These are phyloP conservation scores for Pseudotsuga menziesii DNA, from an alignment of 75 land plant species.

Conservation along the genomic window DNA sequence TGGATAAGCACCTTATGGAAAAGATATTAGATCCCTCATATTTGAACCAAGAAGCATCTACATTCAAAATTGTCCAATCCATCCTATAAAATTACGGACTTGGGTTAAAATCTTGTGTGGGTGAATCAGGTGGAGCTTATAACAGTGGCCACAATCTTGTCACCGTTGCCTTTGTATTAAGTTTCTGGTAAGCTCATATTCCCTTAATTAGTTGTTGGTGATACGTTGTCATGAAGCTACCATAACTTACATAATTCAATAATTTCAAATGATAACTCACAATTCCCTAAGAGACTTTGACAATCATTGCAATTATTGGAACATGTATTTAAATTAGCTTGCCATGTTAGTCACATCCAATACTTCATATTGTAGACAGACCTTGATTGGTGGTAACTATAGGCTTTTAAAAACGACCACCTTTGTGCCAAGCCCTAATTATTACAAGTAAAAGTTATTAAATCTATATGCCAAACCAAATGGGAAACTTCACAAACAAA, in stretches of 20 bases:
- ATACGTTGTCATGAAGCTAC: no score
- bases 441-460: conserved; percentile 60
- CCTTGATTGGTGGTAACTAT: conserved; percentile 78
- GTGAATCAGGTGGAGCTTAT: conserved; percentile 91
- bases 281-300: no score
- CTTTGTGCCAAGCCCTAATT: conserved; percentile 83
- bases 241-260: no score
- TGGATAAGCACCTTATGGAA: conserved; percentile 38
- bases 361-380: conserved; percentile 67
- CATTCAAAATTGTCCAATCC: conserved; percentile 22
- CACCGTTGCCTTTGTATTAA: conserved; percentile 61
- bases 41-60: conserved; percentile 32
- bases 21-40: conserved; percentile 61
- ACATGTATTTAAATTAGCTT: conserved; percentile 82
- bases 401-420: conserved; percentile 64
- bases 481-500: no score
- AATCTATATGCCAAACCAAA: no score
- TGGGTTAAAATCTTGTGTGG: conserved; percentile 71
- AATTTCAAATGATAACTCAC: no score
- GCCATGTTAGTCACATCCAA: conserved; percentile 65
- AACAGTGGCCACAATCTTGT: conserved; percentile 82
- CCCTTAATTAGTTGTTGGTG: no score
- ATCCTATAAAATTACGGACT: conserved; percentile 34
- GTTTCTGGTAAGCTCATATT: conserved; percentile 62
- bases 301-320: neutral